Evolutionary conservation across 176 grass and related monocot genomes (phyloP), one percentile per base, ranked within the genome.

Genomic region (Elaeis guineensis): DNA sequence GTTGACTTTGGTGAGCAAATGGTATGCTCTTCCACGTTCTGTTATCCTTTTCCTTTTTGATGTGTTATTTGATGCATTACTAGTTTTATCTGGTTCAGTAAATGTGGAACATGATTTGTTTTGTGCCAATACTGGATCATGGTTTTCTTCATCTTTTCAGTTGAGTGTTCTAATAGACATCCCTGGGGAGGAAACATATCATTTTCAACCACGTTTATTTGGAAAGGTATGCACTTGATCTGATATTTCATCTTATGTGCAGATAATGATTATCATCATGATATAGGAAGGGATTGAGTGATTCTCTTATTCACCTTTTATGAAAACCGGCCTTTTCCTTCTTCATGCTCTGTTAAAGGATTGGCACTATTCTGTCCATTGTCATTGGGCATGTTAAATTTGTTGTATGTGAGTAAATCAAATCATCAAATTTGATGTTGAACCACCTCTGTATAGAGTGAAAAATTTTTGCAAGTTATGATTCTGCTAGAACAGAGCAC

Each of bases 1-100:
- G 49, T 82, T 16, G 73, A 77, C 2, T 82, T 82, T 72, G 79
- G 79, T 35, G 79, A 82, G 64, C 79, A 82, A 77, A 82, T 72
- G 61, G 79, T 82, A 77, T 67, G 73, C 7, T 48, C 8, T 48
- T 63, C 70, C 19, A 55, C 44, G 3, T 55, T 12, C 5, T 55
- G 17, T 44, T 35, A 17, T 19, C n/a, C 15, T 35, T 29, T 16
- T 67, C 18, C 17, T 55, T 56, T 56, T 15, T 44, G 35, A 44
- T 44, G 35, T 2, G 1, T 12, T 44, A 12, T 11, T 15, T 44
- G 35, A 44, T 44, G 35, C 2, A 0, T 44, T 44, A 44, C 35
- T 44, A 44, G 35, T 44, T 44, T 35, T 44, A 44, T 44, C 11
- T 44, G 35, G 14, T 9, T 12, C 35, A 44, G 35, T 44, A 44